Evolutionary conservation across 306 rosid genomes (phyloP).

Genomic region (Sechiopsis laciniata): DNA sequence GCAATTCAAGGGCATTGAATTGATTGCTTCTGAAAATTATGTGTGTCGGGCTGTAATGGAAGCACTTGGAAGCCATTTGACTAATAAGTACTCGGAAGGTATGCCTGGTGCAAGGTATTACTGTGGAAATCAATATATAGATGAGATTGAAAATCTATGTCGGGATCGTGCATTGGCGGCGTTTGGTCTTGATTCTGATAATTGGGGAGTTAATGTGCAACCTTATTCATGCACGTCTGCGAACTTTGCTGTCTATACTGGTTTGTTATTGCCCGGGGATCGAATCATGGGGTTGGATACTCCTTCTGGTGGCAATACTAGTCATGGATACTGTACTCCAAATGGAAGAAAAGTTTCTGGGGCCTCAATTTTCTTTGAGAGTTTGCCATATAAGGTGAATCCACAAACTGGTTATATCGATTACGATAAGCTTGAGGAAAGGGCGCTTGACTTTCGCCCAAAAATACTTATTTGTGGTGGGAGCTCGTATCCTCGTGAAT

Average conservation of each 20-base stretch:
- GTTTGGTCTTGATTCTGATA: conserved; percentile 51
- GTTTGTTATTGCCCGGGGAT: conserved; percentile 72
- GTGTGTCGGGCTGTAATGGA: conserved; percentile 83
- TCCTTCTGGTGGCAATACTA: conserved; percentile 93
- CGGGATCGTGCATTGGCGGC: conserved; percentile 75
- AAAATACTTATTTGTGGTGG: conserved; percentile 94
- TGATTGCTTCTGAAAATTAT: conserved; percentile 88
- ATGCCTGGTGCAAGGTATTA: conserved; percentile 83
- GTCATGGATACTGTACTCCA: conserved; percentile 84
- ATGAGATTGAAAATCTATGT: conserved; percentile 72
- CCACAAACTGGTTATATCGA: conserved; percentile 72
- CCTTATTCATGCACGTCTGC: conserved; percentile 94
- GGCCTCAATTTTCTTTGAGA: conserved; percentile 88
- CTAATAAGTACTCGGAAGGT: conserved; percentile 88
- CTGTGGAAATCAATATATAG: conserved; percentile 72
- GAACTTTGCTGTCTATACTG: conserved; percentile 82
- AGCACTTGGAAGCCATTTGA: conserved; percentile 86
- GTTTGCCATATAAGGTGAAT: conserved; percentile 79
- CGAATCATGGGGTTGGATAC: conserved; percentile 92
- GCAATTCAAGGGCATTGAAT: conserved; percentile 69
- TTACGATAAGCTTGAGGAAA: conserved; percentile 86
- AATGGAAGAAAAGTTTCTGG: conserved; percentile 82
- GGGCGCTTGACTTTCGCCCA: conserved; percentile 95
- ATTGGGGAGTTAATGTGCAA: conserved; percentile 92
- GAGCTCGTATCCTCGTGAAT: conserved; percentile 85